Evolutionary conservation across 306 rosid species (phyloP), one percentile per base, ranked within the genome.

Genomic region (Cicer pinnatifidum): DNA sequence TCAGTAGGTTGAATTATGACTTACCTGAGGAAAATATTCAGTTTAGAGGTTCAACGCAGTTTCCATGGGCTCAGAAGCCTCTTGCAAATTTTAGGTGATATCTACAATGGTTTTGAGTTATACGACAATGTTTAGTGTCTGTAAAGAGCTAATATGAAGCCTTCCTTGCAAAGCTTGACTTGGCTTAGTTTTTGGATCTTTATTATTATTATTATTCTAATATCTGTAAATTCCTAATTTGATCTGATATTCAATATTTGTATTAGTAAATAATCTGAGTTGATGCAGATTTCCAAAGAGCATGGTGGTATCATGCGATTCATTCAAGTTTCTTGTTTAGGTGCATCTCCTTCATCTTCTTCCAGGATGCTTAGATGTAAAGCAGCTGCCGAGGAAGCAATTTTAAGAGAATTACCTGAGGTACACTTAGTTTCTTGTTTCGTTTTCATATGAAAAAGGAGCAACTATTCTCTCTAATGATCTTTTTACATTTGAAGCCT

Each of bases 241-340:
- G 70, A n/a, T 40, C 70, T 9, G 54, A 8, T 52, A 16, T 71
- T 65, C 23, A 19, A 51, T 75, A 64, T 47, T 62, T 58, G 8
- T 62, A 46, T 61, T 72, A 16, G 51, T 54, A 71, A 82, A 66
- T 57, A 37, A 71, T 74, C 45, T 57, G 33, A 71, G 33, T 52
- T 65, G 63, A 11, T 85, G 84, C 92, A 94, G 99, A 86, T 94
- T 84, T 87, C 99, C 74, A 89, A 90, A 83, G 99, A 94, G 71
- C 99, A 94, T 43, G 99, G 99, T 78, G 99, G 99, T 76, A 94
- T 94, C 80, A 76, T 84, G 88, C 87, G 99, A 84, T 94, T 88
- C 68, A 78, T 94, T 59, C 99, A 94, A 79, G 95, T 94, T 85
- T 94, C 99, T 80, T 81, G 86, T 78, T 88, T 94, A 78, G 99